Percentiles rank a stretch among this genome's conserved stretches.
These are phyloP conservation scores for Magnaporthales sp. DNA, from an alignment of 2,329 filamentous ascomycete species.

Conservation along the genomic window DNA sequence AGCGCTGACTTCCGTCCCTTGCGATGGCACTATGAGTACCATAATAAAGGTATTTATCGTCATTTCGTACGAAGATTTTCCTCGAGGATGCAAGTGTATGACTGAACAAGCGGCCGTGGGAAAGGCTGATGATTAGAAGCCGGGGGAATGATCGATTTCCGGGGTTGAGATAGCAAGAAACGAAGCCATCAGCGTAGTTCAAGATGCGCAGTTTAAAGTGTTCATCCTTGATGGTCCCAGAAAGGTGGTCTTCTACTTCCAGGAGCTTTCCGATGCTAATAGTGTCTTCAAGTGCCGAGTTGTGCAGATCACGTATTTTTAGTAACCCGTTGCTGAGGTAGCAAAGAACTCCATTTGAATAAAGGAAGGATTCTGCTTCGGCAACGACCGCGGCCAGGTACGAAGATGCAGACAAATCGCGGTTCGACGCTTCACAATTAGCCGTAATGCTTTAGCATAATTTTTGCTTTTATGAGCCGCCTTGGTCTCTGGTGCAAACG, in stretches of 20 bases:
- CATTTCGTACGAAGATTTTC: slow-evolving; percentile 61
- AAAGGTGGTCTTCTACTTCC: slow-evolving; percentile 22
- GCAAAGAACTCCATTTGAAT: slow-evolving; percentile 55
- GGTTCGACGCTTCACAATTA: slow-evolving; percentile 49
- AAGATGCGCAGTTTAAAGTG: slow-evolving; percentile 19
- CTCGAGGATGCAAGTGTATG: slow-evolving; percentile 33
- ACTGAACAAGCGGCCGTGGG: slow-evolving; percentile 29
- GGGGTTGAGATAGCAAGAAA: slow-evolving; percentile 46
- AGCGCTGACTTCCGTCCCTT: slow-evolving; percentile 48
- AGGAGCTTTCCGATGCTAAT: slow-evolving; percentile 40
- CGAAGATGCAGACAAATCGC: slow-evolving; percentile 53
- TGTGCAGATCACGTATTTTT: slow-evolving; percentile 49
- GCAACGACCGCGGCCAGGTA: slow-evolving; percentile 53
- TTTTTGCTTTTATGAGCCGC: slow-evolving; percentile 18
- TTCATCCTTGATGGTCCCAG: background rate
- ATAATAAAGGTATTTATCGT: slow-evolving; percentile 51
- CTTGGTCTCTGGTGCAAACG: slow-evolving; percentile 20
- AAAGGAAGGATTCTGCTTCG: slow-evolving; percentile 52
- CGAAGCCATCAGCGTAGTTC: slow-evolving; percentile 47
- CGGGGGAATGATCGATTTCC: slow-evolving; percentile 23
- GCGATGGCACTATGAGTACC: slow-evolving; percentile 51
- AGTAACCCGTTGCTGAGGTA: slow-evolving; percentile 45
- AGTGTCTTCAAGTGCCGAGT: slow-evolving; percentile 41
- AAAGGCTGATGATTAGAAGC: slow-evolving; percentile 43
- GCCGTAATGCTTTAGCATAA: slow-evolving; percentile 46